Evolutionary conservation across 495 filamentous ascomycete species (phyloP), one percentile per base, ranked within the genome.

Genomic region (Oidiodendron maius): DNA sequence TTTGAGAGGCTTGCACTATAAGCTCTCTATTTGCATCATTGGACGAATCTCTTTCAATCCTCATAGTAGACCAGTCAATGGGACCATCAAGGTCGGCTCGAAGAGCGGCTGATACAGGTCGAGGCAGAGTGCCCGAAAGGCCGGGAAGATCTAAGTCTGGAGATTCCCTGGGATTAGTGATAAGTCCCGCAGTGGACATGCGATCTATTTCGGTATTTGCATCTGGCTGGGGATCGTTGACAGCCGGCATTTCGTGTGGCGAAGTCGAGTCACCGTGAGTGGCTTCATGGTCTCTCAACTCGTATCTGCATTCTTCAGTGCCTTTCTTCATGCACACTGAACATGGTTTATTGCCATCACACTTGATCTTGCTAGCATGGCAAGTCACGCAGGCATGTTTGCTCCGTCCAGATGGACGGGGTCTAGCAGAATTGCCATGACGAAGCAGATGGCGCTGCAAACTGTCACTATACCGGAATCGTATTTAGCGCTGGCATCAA

Each of bases 321-420:
- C 51, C 52, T 40, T 52, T 49, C 37, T 55, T 59, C 9, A 35
- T 21, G 25, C 62, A 65, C 12, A 40, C 53, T 9, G 52, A 48
- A 46, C 62, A 65, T 34, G 45, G 49, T 16, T 53, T 26, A 17
- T 48, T 47, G 21, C 61, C 61, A 42, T 60, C 54, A 47, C 62
- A 65, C 23, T 59, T 59, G 2, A 54, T 60, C 44, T 63, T 63
- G 28, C 52, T 55, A 4, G 51, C 44, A 26, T 53, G 62, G 40
- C 62, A 65, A 10, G 52, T 40, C 21, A 58, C 42, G 34, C 62
- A 65, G 13, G 62, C 60, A 12, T 36, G 52, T 40, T 56, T 56
- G 18, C 46, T 60, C 38, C 53, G 35, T 6, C 46, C 42, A 0
- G 56, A 55, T 13, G 52, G 56, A 22, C 13, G 37, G 0, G 51